These are phyloP conservation scores for Aspergillus luchuensis DNA, from an alignment of 2,329 filamentous ascomycete species.

Conservation along the genomic window DNA sequence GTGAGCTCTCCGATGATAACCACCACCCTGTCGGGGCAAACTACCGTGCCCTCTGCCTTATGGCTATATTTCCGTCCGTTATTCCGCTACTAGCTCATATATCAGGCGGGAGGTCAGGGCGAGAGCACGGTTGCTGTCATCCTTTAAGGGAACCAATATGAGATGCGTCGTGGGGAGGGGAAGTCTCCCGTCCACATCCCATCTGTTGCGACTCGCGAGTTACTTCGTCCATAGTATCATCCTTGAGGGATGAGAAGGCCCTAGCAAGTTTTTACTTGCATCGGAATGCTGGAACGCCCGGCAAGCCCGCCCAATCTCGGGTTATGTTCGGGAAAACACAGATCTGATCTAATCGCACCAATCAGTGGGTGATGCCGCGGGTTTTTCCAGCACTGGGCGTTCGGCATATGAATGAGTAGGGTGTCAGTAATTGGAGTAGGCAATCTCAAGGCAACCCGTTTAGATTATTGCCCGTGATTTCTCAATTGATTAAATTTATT, in stretches of 20 bases:
- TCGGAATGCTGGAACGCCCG: neutral
- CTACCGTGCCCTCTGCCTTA: neutral
- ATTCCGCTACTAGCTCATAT: neutral
- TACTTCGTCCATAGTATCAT: too few relatives aligned
- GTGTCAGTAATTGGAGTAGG: neutral
- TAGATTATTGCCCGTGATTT: neutral
- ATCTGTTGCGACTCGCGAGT: too few relatives aligned
- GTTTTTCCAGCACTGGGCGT: neutral
- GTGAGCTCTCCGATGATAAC: neutral
- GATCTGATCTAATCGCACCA: conserved; percentile 8
- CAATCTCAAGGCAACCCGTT: neutral
- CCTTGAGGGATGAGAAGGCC: too few relatives aligned
- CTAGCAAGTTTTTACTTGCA: neutral
- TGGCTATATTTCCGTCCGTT: conserved; percentile 3
- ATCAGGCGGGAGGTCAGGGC: neutral
- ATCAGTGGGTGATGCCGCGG: neutral
- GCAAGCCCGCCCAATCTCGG: conserved; percentile 9
- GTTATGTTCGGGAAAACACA: conserved; percentile 20
- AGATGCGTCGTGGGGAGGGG: neutral
- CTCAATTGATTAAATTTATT: neutral
- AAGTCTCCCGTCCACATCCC: neutral
- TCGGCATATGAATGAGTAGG: conserved; percentile 6
- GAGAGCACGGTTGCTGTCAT: neutral
- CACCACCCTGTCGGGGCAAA: neutral
- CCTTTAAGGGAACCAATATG: neutral